Evolutionary conservation across 371 early-diverging fungal species (phyloP), one percentile per base, ranked within the genome.

Genomic region (Rhizomucor pusillus): DNA sequence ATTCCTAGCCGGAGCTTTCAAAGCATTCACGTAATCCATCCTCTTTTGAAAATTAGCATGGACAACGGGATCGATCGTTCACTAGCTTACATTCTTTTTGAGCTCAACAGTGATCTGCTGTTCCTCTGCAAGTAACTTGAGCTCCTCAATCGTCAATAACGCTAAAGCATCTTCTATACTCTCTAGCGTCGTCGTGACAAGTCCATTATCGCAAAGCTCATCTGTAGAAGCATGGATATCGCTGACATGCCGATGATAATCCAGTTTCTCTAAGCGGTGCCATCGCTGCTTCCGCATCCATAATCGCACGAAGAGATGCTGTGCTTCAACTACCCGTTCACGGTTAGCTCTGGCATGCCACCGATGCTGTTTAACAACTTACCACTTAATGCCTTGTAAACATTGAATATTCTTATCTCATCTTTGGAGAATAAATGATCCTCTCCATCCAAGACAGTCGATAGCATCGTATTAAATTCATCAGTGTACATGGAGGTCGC

Each of bases 251-350:
- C 39, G 52, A 12, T 57, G 16, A 51, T 73, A 73, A 19, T 74
- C 65, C 0, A 81, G 55, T 23, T 69, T 77, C 23, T 56, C 62
- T 5, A 66, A 58, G 35, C 74, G 74, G 6, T 79, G 54, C 78
- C 70, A 84, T 45, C 67, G 66, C 23, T 71, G 79, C 23, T 83
- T 88, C 40, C 89, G 75, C 66, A 87, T 71, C 50, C 81, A 80
- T 4, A 89, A 65, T 11, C 88, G 77, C 13, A 86, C 84, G 60
- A 82, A 79, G 7, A 89, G 53, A 58, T 86, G 77, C 47, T 73
- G 72, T 20, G 83, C 57, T 24, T 79, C 77, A 22, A 64, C 82
- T 79, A 47, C 47, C 47, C n/a, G n/a, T n/a, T n/a, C n/a, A n/a
- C n/a, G n/a, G n/a, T n/a, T n/a, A n/a, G n/a, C n/a, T n/a, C n/a